Percentiles rank a stretch among this genome's conserved stretches.
These are phyloP conservation scores for Hanseniaspora valbyensis DNA, from an alignment of 805 yeast genomes.

Conservation along the genomic window DNA sequence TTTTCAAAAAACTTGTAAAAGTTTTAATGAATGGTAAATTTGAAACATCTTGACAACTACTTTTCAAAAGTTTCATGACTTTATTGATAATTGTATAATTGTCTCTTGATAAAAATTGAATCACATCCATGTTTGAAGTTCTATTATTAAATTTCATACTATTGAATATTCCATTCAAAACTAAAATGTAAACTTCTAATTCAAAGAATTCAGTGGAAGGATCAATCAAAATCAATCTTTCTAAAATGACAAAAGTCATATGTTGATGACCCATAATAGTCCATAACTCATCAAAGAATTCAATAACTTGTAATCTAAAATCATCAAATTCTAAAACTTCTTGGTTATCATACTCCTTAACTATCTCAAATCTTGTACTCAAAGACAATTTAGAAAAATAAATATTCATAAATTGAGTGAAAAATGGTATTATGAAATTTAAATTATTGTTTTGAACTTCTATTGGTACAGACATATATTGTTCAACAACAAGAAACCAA, in stretches of 20 bases:
- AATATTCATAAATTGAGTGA: conserved; percentile 43
- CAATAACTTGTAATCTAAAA: conserved; percentile 66
- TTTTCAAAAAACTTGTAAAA: conserved; percentile 23
- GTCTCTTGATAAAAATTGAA: conserved; percentile 22
- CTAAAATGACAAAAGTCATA: conserved; percentile 24
- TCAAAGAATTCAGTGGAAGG: conserved; percentile 21
- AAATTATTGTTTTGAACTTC: conserved; percentile 22
- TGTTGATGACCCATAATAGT: conserved; percentile 45
- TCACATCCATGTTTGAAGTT: conserved; percentile 21
- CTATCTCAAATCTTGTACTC: conserved; percentile 29
- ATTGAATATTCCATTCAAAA: conserved; percentile 18
- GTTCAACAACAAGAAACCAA: conserved; percentile 59
- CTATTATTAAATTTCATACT: conserved; percentile 21
- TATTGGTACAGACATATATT: conserved; percentile 30
- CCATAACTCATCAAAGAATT: conserved; percentile 61
- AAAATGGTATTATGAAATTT: conserved; percentile 31
- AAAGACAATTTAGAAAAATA: conserved; percentile 61
- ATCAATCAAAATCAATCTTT: conserved; percentile 10
- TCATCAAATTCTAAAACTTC: conserved; percentile 44
- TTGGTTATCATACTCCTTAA: conserved; percentile 26
- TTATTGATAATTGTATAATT: conserved; percentile 17
- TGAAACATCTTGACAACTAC: conserved; percentile 4
- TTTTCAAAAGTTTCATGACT: conserved; percentile 20
- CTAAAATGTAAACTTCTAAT: conserved; percentile 27
- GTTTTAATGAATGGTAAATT: conserved; percentile 24